Evolutionary conservation across 2,329 filamentous ascomycete species (phyloP).

Genomic region (Mycosphaerella sp.): DNA sequence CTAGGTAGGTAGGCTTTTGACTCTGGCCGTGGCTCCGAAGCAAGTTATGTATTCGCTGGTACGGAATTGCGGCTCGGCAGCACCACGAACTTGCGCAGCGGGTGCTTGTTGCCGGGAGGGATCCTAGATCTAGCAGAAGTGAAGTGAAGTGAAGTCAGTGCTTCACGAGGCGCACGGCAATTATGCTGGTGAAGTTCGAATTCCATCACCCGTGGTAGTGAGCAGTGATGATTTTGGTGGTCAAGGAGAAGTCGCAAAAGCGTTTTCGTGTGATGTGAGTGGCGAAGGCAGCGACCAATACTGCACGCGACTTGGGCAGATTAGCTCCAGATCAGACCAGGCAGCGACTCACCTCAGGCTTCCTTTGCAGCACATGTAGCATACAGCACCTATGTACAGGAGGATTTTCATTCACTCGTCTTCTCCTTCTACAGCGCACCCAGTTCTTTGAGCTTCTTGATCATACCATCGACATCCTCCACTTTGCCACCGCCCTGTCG

Average conservation of each 20-base stretch:
- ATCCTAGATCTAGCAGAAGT: not conserved
- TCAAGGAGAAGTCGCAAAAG: not conserved
- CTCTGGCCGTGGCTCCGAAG: not conserved
- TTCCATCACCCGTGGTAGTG: too few species aligned
- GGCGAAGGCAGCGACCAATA: not conserved
- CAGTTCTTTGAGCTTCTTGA: conserved; percentile 90
- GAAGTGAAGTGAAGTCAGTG: not conserved
- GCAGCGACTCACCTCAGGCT: conserved; percentile 4
- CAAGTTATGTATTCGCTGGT: not conserved
- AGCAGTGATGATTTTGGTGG: not conserved
- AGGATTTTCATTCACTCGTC: conserved; percentile 4
- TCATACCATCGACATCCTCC: conserved; percentile 91
- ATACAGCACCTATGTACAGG: conserved; percentile 9
- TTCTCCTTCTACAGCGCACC: conserved; percentile 63
- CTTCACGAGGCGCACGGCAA: not conserved
- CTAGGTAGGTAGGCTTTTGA: not conserved
- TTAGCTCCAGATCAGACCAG: not conserved
- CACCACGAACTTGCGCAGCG: not conserved
- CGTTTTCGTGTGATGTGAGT: not conserved
- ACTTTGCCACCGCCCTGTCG: conserved; percentile 95
- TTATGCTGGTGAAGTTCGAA: too few species aligned
- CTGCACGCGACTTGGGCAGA: conserved; percentile 3
- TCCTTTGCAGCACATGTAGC: not conserved
- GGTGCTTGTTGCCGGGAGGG: not conserved
- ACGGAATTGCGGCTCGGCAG: not conserved